Evolutionary conservation across 225 moss, liverwort and hornwort genomes (phyloP).

Genomic region (Physcomitrellopsis africana): DNA sequence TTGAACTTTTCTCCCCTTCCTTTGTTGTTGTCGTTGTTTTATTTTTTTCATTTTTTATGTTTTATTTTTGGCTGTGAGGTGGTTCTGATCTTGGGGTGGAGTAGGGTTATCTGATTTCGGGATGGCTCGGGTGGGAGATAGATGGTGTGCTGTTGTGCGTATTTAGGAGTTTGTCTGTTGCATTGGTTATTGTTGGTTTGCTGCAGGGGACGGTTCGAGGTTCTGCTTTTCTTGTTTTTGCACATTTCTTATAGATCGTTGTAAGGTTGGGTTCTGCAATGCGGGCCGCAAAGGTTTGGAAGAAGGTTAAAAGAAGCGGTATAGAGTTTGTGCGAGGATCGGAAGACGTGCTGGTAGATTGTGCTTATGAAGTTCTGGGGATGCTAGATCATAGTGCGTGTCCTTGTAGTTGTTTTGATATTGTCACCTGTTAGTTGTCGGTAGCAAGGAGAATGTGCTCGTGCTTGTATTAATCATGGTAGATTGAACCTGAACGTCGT

Average conservation of each 20-base stretch:
- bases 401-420: not conserved
- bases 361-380: not conserved
- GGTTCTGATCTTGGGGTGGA: not conserved
- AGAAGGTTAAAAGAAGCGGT: not conserved
- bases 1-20: not conserved
- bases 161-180: not conserved
- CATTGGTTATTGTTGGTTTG: not conserved
- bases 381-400: not conserved
- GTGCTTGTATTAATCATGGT: not conserved
- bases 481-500: not conserved
- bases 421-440: not conserved
- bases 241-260: not conserved
- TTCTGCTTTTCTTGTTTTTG: not conserved
- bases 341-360: not conserved
- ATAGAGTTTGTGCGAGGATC: not conserved
- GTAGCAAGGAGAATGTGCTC: not conserved
- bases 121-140: not conserved
- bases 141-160: not conserved
- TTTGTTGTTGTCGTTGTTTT: not conserved
- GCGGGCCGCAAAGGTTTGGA: not conserved
- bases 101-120: constrained; percentile 34
- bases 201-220: not conserved
- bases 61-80: not conserved
- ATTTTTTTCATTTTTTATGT: not conserved
- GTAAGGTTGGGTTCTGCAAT: constrained; percentile 9